Conservation (phyloP, 1,284 basidiomycete genomes). For the Trichosporon ovoides region DNA sequence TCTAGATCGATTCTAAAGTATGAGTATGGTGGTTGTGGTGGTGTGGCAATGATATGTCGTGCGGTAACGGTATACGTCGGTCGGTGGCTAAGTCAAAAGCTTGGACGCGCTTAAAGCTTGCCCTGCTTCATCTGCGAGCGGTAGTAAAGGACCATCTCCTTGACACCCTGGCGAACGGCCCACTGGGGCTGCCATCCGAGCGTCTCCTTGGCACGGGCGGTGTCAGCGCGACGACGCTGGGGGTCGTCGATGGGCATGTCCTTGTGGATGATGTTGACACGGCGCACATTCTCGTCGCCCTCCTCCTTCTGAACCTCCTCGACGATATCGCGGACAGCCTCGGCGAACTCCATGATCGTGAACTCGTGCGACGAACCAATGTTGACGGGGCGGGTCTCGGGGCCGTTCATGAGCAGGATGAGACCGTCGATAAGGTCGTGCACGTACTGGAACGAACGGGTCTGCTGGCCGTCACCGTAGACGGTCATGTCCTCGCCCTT, state of each 20-base stretch:
- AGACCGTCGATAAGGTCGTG: slow-evolving; percentile 58
- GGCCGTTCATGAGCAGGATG: slow-evolving; percentile 87
- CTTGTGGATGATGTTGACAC: slow-evolving; percentile 71
- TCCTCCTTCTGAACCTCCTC: slow-evolving; percentile 82
- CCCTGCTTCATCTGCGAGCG: slow-evolving; percentile 17
- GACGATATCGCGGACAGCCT: slow-evolving; percentile 79
- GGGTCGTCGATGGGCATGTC: slow-evolving; percentile 90
- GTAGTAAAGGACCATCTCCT: slow-evolving; percentile 26
- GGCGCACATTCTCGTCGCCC: slow-evolving; percentile 57
- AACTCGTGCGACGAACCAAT: slow-evolving; percentile 92
- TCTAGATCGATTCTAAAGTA: too few species aligned
- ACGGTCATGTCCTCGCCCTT: slow-evolving; percentile 93
- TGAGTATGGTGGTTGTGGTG: too few species aligned
- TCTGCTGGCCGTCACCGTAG: slow-evolving; percentile 93
- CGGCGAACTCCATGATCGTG: slow-evolving; percentile 82
- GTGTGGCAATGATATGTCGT: too few species aligned
- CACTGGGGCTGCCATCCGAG: slow-evolving; percentile 91
- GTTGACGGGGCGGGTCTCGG: slow-evolving; percentile 87
- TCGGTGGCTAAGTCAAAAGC: too few species aligned
- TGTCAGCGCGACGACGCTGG: slow-evolving; percentile 87
- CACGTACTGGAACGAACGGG: slow-evolving; percentile 88
- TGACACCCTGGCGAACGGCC: slow-evolving; percentile 44
- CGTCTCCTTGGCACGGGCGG: slow-evolving; percentile 75
- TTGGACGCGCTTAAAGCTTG: slow-evolving; percentile 20
- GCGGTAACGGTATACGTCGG: too few species aligned